Conservation (phyloP, 78 protist species). For the Dictyostelium intermedium region DNA sequence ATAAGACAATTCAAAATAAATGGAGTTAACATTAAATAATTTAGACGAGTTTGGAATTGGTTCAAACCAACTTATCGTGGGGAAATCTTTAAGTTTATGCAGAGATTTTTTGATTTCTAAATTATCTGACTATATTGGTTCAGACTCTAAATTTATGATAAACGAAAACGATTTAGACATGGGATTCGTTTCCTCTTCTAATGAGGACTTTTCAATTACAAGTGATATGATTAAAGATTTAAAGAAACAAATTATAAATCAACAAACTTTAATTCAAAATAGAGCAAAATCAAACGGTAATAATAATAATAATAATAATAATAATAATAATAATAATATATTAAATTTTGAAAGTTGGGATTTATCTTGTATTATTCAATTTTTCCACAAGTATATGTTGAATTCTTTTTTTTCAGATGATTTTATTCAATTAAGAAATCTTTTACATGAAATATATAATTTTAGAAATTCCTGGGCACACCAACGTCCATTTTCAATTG, state of each 20-base stretch:
- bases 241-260: background rate
- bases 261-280: background rate
- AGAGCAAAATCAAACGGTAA: background rate
- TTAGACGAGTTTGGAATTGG: slow-evolving; percentile 40
- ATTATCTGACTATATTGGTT: background rate
- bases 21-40: slow-evolving; percentile 10
- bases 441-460: background rate
- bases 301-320: background rate
- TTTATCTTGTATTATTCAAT: background rate
- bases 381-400: background rate
- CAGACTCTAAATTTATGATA: background rate
- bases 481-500: slow-evolving; percentile 15
- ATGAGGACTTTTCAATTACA: background rate
- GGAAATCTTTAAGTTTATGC: slow-evolving; percentile 14
- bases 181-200: background rate
- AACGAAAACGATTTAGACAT: background rate
- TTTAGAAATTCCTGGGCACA: slow-evolving; percentile 55
- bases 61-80: slow-evolving; percentile 17
- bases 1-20: background rate
- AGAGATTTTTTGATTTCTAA: background rate
- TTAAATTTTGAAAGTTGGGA: slow-evolving; percentile 2
- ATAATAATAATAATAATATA: too few relatives aligned
- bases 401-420: background rate
- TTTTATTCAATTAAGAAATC: background rate
- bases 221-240: background rate